Evolutionary conservation across 1,284 basidiomycete genomes (phyloP), one percentile per base, ranked within the genome.

Genomic region (Sporisorium sorghi): DNA sequence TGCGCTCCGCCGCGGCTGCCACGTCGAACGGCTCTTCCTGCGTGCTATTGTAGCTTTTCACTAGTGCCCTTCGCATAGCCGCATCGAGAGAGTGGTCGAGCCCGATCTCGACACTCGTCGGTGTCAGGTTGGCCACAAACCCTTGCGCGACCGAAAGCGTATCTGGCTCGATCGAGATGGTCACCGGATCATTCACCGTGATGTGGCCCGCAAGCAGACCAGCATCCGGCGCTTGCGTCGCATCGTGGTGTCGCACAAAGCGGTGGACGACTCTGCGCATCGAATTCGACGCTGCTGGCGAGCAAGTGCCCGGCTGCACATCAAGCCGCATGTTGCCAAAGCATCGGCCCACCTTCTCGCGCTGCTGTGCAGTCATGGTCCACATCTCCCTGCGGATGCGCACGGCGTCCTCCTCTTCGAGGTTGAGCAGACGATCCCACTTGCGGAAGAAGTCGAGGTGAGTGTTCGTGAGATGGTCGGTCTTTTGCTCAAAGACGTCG

Each of bases 371-470:
- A 7, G 89, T 88, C 88, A 97, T 90, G 0, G 93, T 96, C 96
- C 96, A 99, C 9, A 99, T 87, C 81, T 99, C 95, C 70, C 92
- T 92, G 74, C 91, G 90, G 85, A 93, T 92, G 15, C 91, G 88
- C 12, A 90, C 86, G 11, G 92, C 87, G 76, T 97, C 94, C 63
- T 91, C 90, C 82, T 99, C 97, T 83, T 99, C 97, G 19, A 95
- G 86, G 1, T 92, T 88, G 58, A 99, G 88, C 11, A 98, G 87
- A 0, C 88, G 87, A 81, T 99, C 95, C 97, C 97, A 99, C 70
- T 90, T 88, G 76, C 89, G 89, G 87, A 97, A 99, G 85, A 99
- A 99, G 1, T 87, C 87, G 0, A 87, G 85, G 65, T 97, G 93
- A 0, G 83, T 39, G 0, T 87, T 83, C 0, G 90, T 91, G 24